Base-by-base conservation (phyloP, 257 asterid species). In the Gynochthodes officinalis region DNA sequence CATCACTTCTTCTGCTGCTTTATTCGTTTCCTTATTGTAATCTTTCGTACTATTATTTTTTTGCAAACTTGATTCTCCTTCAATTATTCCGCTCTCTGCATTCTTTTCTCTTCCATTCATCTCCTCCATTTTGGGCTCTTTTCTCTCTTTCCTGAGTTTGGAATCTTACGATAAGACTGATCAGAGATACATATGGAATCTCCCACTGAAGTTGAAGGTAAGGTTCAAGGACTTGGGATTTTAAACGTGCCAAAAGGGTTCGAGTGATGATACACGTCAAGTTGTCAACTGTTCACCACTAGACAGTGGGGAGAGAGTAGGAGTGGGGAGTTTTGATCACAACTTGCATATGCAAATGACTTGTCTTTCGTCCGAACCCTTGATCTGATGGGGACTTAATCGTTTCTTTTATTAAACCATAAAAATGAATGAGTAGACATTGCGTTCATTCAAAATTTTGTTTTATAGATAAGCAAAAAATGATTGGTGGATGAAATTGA, bases 1-100 rank as follows among this genome's bases (percentile, higher is more conserved):
- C 35, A 44, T 4, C 43, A 32, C 74, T 1, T 42, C 82, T 27
- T 64, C 73, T 5, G 67, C 79, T 42, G 55, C 82, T 11, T 40
- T 32, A 9, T 69, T 15, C 28, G 19, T 43, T 59, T 57, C 55
- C 13, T 72, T 33, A 60, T 72, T 13, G 0, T 33, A 0, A 7
- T 61, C 19, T 16, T 11, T 4, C 12, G 10, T 11, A 46, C 19
- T 11, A 46, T 2, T 32, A 9, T 1, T 54, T 27, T 18, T 64
- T 5, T 64, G 35, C 21, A 40, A 2, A 35, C 32, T 40, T 28
- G 8, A 0, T 15, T 64, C 54, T 27, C 1, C 37, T 27, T 54
- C 76, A n/a, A n/a, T 21, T 23, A 14, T 71, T 43, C 23, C 53
- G 37, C n/a, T 25, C 33, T 55, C 74, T 13, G 2, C 64, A 23